Evolutionary conservation across 345 rosid species (phyloP), one percentile per base, ranked within the genome.

Genomic region (Diplotaxis tenuifolia): DNA sequence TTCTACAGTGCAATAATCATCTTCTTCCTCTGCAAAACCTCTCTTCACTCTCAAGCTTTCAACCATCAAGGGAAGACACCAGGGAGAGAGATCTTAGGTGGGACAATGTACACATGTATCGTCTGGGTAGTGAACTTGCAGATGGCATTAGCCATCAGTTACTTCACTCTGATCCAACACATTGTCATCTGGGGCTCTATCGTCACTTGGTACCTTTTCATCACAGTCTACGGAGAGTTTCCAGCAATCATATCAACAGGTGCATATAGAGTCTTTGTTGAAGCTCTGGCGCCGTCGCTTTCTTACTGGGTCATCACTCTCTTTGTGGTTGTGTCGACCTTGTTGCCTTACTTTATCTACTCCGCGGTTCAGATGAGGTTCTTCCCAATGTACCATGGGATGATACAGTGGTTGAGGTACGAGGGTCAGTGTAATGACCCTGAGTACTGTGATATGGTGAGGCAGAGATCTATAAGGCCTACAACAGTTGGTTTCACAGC

Each of bases 351-450:
- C 84, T 89, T 87, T 79, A 55, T 83, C 4, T 89, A 79, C 78
- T 75, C 90, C 0, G 87, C 89, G 1, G 32, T 89, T 59, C 91
- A 89, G 71, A 89, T 82, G 87, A 74, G 88, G 23, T 91, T 94
- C 84, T 94, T 89, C 77, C 98, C 98, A 28, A 87, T 91, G 97
- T 94, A 86, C 79, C 98, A 94, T 68, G 90, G 81, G 58, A 91
- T 86, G 87, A 84, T 94, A 75, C 97, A 88, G 77, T 86, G 96
- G 98, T 82, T 94, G 36, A 78, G 96, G 72, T 78, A 71, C 9
- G 96, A 87, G 28, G 97, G 93, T 47, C 85, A 59, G 29, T 78
- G 89, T 6, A 79, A 85, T 18, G 91, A 94, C 70, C 85, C 91
- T 0, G 93, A 84, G 78, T 91, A 81, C 71, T 84, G 89, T 52